These are phyloP conservation scores for Naganishia friedmannii DNA, from an alignment of 768 basidiomycete genomes.

Conservation along the genomic window DNA sequence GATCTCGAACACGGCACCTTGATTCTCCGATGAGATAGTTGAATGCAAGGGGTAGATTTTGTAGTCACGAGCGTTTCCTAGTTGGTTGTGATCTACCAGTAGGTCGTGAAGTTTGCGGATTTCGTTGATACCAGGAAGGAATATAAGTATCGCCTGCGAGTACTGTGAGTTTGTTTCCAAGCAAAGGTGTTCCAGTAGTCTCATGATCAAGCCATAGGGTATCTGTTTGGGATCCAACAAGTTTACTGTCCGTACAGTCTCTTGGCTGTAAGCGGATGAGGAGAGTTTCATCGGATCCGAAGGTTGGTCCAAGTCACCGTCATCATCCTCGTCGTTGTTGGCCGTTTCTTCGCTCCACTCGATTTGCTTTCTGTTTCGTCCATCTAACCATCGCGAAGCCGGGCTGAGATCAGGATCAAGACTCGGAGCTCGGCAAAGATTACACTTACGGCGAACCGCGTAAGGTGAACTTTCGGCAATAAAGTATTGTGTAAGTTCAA, in stretches of 20 bases:
- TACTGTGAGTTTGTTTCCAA: constrained; percentile 61
- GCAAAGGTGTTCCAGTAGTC: constrained; percentile 77
- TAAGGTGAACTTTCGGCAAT: constrained; percentile 78
- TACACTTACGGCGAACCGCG: constrained; percentile 42
- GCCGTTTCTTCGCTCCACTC: constrained; percentile 77
- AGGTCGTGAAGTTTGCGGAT: constrained; percentile 84
- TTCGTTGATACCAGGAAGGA: constrained; percentile 91
- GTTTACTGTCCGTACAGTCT: constrained; percentile 74
- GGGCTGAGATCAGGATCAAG: not conserved
- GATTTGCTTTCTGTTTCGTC: constrained; percentile 60
- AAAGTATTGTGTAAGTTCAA: constrained; percentile 75
- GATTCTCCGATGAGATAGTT: constrained; percentile 84
- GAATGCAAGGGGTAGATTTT: constrained; percentile 84
- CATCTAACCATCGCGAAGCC: constrained; percentile 31
- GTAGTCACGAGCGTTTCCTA: constrained; percentile 66
- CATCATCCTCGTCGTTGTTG: constrained; percentile 52
- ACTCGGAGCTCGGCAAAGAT: not conserved
- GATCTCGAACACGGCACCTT: constrained; percentile 83
- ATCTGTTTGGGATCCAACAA: constrained; percentile 82
- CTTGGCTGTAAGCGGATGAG: constrained; percentile 64
- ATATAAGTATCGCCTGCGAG: constrained; percentile 80
- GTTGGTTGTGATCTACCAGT: constrained; percentile 68
- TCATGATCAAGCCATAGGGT: constrained; percentile 83
- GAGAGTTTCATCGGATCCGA: constrained; percentile 46
- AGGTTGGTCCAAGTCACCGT: constrained; percentile 6